Percentiles rank a stretch among this genome's conserved stretches.
phyloP scores from a whole-genome alignment of 192 early-diverging fungal species.

The Gonapodya prolifera region DNA sequence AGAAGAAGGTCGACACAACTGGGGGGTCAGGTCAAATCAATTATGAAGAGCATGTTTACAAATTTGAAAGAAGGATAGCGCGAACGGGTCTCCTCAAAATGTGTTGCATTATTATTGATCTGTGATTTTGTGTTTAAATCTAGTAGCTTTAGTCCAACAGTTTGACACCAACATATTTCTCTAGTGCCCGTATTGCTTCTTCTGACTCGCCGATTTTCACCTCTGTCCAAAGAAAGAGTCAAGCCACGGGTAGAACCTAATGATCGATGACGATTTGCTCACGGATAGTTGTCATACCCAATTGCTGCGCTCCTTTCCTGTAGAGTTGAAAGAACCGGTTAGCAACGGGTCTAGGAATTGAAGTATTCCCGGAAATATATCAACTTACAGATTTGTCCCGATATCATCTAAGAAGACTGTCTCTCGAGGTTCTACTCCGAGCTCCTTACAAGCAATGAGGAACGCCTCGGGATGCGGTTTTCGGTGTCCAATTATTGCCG shows the following conservation, averaged over 20 bases:
- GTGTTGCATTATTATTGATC: too few relatives aligned
- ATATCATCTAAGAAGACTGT: conserved; percentile 80
- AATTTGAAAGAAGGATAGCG: not conserved
- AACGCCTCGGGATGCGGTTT: conserved; percentile 75
- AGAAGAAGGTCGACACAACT: not conserved
- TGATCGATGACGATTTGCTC: not conserved
- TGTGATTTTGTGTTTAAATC: not conserved
- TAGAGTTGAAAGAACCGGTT: conserved; percentile 23
- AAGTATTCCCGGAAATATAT: not conserved
- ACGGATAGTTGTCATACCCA: conserved; percentile 63
- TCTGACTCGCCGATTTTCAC: not conserved
- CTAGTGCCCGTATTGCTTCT: not conserved
- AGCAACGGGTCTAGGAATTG: not conserved
- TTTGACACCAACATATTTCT: not conserved
- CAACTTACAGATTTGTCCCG: conserved; percentile 23
- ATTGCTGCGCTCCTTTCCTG: conserved; percentile 47
- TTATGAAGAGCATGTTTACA: not conserved
- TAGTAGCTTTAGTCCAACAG: not conserved
- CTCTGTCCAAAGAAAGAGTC: not conserved
- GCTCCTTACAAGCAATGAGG: conserved; percentile 51
- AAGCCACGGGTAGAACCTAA: not conserved
- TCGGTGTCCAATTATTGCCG: conserved; percentile 55
- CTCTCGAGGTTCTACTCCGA: conserved; percentile 52
- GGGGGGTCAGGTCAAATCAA: not conserved
- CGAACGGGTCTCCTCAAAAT: too few relatives aligned